Base-by-base conservation (phyloP, 1,284 basidiomycete genomes). In the Singerocomus rubriflavus region DNA sequence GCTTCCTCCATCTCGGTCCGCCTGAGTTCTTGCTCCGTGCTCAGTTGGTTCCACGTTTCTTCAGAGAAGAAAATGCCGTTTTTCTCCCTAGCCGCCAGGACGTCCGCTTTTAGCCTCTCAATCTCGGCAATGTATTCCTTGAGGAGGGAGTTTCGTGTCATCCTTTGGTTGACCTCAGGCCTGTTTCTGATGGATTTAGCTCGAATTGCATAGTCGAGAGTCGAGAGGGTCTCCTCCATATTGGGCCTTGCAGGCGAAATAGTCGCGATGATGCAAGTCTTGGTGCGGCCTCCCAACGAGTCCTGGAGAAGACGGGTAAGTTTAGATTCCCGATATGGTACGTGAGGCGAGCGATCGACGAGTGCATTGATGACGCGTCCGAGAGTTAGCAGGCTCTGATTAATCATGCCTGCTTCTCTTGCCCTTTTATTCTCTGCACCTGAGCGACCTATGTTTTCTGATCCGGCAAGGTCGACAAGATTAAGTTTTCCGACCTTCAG, bases 341-440 rank as follows among this genome's bases (percentile, higher is more conserved):
- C 87, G 70, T 99, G 94, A 44, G 84, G 76, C 14, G 88, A 88
- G 64, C 86, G 90, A 61, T 98, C 96, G 44, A 98, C 96, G 33
- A 99, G 80, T 8, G 93, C 93, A 59, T 96, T 98, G 67, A 99
- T 99, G 41, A 99, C 97, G 38, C 97, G 78, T 1, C 97, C 97
- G 12, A 99, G 84, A 17, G 97, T 98, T 6, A 99, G 76, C 34
- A 99, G 76, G 66, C 93, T 97, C 71, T 98, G 93, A 66, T 99
- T 99, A 71, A 99, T 99, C 90, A 97, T 97, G 8, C 97, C 97
- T 2, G 97, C 97, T 66, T 99, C 97, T 58, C 93, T 79, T 2
- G 96, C 97, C 50, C 95, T 79, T 67, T 93, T 93, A 66, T 98
- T 91, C 69, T 95, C 93, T 1, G 97, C 97, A 7, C 97, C 97